Percentiles rank a stretch among this genome's conserved stretches.
Conservation (phyloP, 1,284 basidiomycete species). For the Cystobasidium sp. region DNA sequence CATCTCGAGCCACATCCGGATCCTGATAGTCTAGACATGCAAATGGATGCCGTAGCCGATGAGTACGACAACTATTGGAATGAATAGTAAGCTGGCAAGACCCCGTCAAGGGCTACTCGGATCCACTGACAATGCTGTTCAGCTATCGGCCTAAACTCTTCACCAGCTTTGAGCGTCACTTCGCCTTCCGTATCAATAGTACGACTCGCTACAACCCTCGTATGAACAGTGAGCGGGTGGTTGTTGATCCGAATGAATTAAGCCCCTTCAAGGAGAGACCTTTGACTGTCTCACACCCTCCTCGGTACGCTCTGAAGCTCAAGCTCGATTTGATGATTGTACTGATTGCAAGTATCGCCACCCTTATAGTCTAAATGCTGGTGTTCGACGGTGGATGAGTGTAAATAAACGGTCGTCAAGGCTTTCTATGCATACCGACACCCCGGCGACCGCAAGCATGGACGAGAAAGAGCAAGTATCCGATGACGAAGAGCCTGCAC, state of each 20-base stretch:
- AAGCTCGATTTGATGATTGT: background rate
- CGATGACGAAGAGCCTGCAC: slow-evolving; percentile 50
- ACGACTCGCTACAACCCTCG: slow-evolving; percentile 60
- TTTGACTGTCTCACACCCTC: slow-evolving; percentile 50
- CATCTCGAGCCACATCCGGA: slow-evolving; percentile 70
- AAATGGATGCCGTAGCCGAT: slow-evolving; percentile 63
- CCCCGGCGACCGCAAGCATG: background rate
- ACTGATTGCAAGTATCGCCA: background rate
- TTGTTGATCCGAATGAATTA: slow-evolving; percentile 4
- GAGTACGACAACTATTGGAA: slow-evolving; percentile 79
- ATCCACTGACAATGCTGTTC: background rate
- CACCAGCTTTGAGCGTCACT: slow-evolving; percentile 79
- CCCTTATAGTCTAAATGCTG: background rate
- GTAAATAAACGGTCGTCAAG: slow-evolving; percentile 73
- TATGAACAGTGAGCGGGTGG: slow-evolving; percentile 62
- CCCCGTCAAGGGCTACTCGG: background rate
- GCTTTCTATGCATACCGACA: slow-evolving; percentile 48
- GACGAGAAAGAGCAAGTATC: background rate
- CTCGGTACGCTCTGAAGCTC: slow-evolving; percentile 24
- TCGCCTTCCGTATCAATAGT: slow-evolving; percentile 83
- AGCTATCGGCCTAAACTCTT: slow-evolving; percentile 79
- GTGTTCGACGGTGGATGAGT: slow-evolving; percentile 51
- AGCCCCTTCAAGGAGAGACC: slow-evolving; percentile 55
- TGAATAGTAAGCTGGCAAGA: slow-evolving; percentile 64
- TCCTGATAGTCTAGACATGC: slow-evolving; percentile 60